These are phyloP conservation scores for Spirogloea muscicola DNA, from an alignment of 139 green algal genomes.

Conservation along the genomic window DNA sequence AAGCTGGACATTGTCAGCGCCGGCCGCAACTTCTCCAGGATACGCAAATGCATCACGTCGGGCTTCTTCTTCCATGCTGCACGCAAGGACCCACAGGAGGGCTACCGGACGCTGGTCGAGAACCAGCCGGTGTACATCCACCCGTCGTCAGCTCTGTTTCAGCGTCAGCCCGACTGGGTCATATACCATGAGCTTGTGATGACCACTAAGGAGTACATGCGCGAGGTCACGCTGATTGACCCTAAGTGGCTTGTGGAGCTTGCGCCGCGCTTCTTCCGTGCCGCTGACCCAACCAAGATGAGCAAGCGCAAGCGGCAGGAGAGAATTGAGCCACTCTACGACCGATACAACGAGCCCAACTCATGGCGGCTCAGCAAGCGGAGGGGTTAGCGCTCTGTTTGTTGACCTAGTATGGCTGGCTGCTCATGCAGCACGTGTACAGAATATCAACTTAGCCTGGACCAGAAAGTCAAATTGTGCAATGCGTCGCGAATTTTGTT, in stretches of 20 bases:
- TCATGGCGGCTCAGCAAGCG: constrained; percentile 45
- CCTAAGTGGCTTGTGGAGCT: constrained; percentile 96
- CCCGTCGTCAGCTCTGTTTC: constrained; percentile 55
- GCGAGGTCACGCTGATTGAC: constrained; percentile 79
- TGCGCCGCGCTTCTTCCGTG: constrained; percentile 93
- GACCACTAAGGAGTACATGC: constrained; percentile 62
- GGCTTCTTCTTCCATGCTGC: constrained; percentile 70
- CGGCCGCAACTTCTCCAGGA: constrained; percentile 81
- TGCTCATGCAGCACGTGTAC: too few species aligned
- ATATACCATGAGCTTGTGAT: constrained; percentile 75
- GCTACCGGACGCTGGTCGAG: constrained; percentile 85
- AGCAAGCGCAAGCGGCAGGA: constrained; percentile 87
- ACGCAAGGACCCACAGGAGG: constrained; percentile 72
- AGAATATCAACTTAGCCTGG: too few species aligned
- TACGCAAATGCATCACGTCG: constrained; percentile 66
- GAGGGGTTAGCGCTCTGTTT: too few species aligned
- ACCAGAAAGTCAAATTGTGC: too few species aligned
- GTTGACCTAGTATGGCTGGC: too few species aligned
- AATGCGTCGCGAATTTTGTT: too few species aligned
- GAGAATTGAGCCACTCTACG: constrained; percentile 94
- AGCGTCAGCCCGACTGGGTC: constrained; percentile 82
- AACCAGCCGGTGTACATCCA: constrained; percentile 62
- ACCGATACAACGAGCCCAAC: constrained; percentile 82
- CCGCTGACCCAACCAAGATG: constrained; percentile 83
- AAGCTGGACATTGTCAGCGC: constrained; percentile 91